These are phyloP conservation scores for Malus orientalis DNA, from an alignment of 306 rosid genomes.

Conservation along the genomic window DNA sequence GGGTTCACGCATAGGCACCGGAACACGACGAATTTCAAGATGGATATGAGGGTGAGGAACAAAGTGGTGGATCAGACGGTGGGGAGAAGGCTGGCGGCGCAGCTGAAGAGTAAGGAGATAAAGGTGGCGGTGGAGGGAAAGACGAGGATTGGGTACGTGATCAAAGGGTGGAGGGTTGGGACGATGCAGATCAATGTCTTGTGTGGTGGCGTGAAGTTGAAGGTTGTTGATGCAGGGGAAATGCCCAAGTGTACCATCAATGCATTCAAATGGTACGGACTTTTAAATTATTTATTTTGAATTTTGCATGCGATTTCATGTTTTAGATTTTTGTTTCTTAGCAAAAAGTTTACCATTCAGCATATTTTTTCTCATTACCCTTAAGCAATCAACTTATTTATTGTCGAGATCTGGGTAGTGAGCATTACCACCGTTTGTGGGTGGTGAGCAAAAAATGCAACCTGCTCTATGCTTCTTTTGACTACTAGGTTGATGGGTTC, in stretches of 20 bases:
- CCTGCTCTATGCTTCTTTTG: no score
- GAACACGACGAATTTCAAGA: constrained; percentile 33
- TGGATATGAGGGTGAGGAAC: constrained; percentile 26
- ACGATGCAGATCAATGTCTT: constrained; percentile 22
- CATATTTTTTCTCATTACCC: no score
- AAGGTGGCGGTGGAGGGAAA: constrained; percentile 30
- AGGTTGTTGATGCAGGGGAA: constrained; percentile 34
- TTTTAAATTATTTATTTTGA: neutral
- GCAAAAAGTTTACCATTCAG: no score
- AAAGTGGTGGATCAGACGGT: constrained; percentile 24
- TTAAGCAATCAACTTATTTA: no score
- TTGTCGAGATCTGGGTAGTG: no score
- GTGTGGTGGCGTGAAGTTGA: constrained; percentile 52
- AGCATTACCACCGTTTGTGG: no score
- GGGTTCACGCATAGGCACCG: constrained; percentile 31
- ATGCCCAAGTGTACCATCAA: constrained; percentile 51
- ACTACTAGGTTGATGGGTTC: no score
- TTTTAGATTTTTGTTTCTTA: neutral
- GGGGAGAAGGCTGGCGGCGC: constrained; percentile 27
- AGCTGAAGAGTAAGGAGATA: constrained; percentile 26
- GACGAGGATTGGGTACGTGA: constrained; percentile 28
- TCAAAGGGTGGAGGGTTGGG: constrained; percentile 33
- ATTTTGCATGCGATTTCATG: neutral
- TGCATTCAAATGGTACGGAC: constrained; percentile 45
- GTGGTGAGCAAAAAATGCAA: no score